These are phyloP conservation scores for Sedum album DNA, from an alignment of 164 flowering plant species.

Conservation along the genomic window DNA sequence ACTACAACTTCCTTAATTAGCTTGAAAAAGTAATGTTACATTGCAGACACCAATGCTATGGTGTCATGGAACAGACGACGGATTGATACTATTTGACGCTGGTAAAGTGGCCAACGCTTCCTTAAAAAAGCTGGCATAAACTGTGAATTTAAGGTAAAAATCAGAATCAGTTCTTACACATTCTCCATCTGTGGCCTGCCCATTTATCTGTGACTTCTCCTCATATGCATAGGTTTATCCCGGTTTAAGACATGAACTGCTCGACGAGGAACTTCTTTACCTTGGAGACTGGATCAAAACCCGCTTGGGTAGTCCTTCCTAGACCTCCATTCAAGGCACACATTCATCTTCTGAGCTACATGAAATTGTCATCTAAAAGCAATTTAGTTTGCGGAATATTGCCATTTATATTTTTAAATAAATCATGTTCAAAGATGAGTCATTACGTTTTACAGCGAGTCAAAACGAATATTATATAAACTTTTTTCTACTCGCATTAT, in stretches of 20 bases:
- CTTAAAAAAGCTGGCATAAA: constrained; percentile 65
- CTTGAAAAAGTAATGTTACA: not conserved
- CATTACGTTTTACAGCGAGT: too few relatives aligned
- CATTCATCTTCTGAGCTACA: too few relatives aligned
- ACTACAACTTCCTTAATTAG: not conserved
- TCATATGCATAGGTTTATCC: not conserved
- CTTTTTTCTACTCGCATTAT: too few relatives aligned
- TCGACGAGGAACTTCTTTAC: constrained; percentile 2
- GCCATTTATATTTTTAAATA: too few relatives aligned
- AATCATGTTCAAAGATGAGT: too few relatives aligned
- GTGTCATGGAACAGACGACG: constrained; percentile 82
- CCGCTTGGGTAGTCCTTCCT: not conserved
- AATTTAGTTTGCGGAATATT: too few relatives aligned
- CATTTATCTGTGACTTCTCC: not conserved
- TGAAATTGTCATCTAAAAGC: too few relatives aligned
- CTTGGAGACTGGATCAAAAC: not conserved
- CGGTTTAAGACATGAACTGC: not conserved
- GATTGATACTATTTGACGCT: constrained; percentile 78
- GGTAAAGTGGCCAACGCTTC: constrained; percentile 89
- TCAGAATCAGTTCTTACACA: too few relatives aligned
- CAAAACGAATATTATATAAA: too few relatives aligned
- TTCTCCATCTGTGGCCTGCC: too few relatives aligned
- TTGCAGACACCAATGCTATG: constrained; percentile 85
- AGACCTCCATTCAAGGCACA: too few relatives aligned
- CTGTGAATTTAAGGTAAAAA: constrained; percentile 84